Conservation (phyloP, 768 basidiomycete species). For the Pholiota conissans region DNA sequence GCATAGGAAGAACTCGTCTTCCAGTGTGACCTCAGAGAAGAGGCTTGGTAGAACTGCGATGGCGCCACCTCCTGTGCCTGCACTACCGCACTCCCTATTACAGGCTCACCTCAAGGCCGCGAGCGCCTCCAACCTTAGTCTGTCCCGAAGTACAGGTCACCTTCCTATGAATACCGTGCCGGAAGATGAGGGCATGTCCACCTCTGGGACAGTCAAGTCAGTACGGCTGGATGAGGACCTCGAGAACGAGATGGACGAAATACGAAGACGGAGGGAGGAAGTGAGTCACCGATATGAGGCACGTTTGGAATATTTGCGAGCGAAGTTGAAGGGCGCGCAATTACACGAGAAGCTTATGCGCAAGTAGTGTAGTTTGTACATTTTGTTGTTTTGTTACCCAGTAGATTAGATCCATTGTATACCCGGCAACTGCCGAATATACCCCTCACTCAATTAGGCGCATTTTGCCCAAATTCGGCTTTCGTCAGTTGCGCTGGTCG, state of each 20-base stretch:
- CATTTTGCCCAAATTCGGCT: constrained; percentile 14
- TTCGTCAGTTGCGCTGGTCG: constrained; percentile 23
- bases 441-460: constrained; percentile 13
- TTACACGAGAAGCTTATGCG: constrained; percentile 78
- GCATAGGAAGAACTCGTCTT: constrained; percentile 59
- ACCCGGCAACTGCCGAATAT: constrained; percentile 28
- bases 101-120: constrained; percentile 33
- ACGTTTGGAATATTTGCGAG: constrained; percentile 77
- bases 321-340: constrained; percentile 82
- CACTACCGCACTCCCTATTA: constrained; percentile 27
- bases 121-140: constrained; percentile 45
- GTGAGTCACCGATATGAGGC: constrained; percentile 72
- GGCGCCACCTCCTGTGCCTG: constrained; percentile 35
- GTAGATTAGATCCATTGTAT: constrained; percentile 19
- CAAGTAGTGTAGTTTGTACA: constrained; percentile 35
- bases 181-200: constrained; percentile 41
- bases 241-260: constrained; percentile 67
- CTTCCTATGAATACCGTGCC: constrained; percentile 51
- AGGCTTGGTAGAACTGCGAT: constrained; percentile 19
- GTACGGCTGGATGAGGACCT: constrained; percentile 33
- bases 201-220: constrained; percentile 23
- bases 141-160: constrained; percentile 49
- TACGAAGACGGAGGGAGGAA: constrained; percentile 68
- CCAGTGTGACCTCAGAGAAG: constrained; percentile 56
- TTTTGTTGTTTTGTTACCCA: constrained; percentile 1